Base-by-base conservation (phyloP, 345 rosid species). In the Rhizophora mangle region DNA sequence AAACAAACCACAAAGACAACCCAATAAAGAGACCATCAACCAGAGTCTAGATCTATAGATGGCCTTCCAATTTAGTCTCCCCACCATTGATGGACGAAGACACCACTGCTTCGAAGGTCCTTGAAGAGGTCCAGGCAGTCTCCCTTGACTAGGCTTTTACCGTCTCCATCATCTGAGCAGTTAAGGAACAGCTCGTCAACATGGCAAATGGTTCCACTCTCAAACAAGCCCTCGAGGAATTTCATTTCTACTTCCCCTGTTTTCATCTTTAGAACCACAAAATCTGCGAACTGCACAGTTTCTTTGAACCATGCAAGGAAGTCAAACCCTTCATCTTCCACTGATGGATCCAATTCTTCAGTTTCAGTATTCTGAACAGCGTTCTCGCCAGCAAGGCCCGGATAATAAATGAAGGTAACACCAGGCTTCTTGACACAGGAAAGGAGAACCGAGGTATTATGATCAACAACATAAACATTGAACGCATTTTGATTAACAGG, bases 21-120 rank as follows among this genome's bases (percentile, higher is more conserved):
- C 3, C 15, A 0, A 37, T 34, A 15, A 55, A 29, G 52, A 32
- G 34, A 49, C 16, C 62, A 22, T 11, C 5, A 5, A 15, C 19
- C 4, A 63, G 32, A 49, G 13, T 11, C 31, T 1, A 5, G 32
- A 60, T 1, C 18, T 31, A 70, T 26, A 26, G 18, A 22, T 55
- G 11, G 80, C 64, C n/a, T 72, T 52, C 67, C 49, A 11, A 43
- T 43, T 43, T 75, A 90, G 54, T 82, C 74, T 47, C 78, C 89
- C 89, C 90, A 88, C 97, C 96, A 89, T 7, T 91, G 97, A 82
- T 91, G 98, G 36, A 85, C 97, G 78, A 80, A 94, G 72, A 91
- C 83, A 36, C 95, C 98, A 6, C 72, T 76, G 75, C 79, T 80
- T 74, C 97, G 79, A 36, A 94, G 90, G 75, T 85, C 82, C 79